Evolutionary conservation across 768 basidiomycete species (phyloP), one percentile per base, ranked within the genome.

Genomic region (Sarcodon aspratus): DNA sequence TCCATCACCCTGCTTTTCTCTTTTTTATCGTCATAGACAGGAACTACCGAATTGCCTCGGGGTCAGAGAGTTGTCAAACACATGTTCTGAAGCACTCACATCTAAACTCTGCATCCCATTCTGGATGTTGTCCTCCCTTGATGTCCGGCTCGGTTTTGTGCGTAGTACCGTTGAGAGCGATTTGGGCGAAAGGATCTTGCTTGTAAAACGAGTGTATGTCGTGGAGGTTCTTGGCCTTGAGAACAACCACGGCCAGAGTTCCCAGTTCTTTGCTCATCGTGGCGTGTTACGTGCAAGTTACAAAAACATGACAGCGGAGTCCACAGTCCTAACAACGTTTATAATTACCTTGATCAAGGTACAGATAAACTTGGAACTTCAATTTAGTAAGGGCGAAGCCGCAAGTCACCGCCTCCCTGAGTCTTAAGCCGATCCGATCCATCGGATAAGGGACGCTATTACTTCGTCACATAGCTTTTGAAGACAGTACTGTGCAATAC

Each of bases 111-210:
- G 80, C 80, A 60, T 96, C 93, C 91, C 93, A 97, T 51, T 82
- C 78, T 2, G 94, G 94, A 63, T 89, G 85, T 60, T 97, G 94
- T 0, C 94, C 94, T 2, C 93, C 93, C 60, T 83, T 90, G 55
- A 80, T 71, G 57, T 90, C 85, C 51, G 81, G 73, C 47, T 76
- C 70, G 0, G 90, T 92, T 50, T 76, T 75, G 59, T 86, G 79
- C 46, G 75, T 80, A 13, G 68, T 68, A 36, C 80, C 79, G 63
- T 69, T 65, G 50, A 93, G 65, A 2, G 70, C 67, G 6, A 79
- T 70, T 54, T 84, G 74, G 3, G 81, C 82, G 61, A 82, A 95
- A 1, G 86, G 91, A 64, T 94, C 87, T 60, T 95, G 92, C 63
- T 96, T 97, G 64, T 86, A 84, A 60, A 96, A 85, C 7, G 77